Percentiles rank a stretch among this genome's conserved stretches.
These are phyloP conservation scores for Triglochin maritima DNA, from an alignment of 106 monocot genomes.

Conservation along the genomic window DNA sequence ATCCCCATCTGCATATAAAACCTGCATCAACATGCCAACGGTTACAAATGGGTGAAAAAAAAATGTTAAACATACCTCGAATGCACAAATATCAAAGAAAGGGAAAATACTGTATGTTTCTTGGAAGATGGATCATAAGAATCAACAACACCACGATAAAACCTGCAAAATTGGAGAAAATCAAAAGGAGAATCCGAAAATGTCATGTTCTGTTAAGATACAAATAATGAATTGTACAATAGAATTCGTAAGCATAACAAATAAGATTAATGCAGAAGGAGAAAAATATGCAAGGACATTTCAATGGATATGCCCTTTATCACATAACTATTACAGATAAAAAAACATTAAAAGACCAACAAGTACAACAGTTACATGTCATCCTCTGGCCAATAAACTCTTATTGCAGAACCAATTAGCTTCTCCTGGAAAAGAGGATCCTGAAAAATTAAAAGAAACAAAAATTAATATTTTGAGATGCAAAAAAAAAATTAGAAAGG, in stretches of 20 bases:
- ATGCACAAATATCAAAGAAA: neutral
- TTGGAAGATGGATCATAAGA: conserved; percentile 11
- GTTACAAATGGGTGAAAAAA: neutral
- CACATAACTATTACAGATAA: neutral
- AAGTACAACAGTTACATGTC: neutral
- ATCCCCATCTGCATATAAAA: conserved; percentile 15
- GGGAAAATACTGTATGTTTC: conserved; percentile 4
- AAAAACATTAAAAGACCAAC: neutral
- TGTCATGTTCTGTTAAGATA: neutral
- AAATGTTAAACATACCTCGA: neutral
- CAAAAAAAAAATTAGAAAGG: too few species aligned
- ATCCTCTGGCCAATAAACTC: conserved; percentile 14
- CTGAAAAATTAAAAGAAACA: neutral
- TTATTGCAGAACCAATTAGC: conserved; percentile 9
- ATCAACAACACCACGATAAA: conserved; percentile 13
- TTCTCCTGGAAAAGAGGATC: conserved; percentile 5
- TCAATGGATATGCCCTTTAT: neutral
- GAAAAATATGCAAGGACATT: neutral
- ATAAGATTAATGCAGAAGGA: neutral
- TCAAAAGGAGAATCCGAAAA: neutral
- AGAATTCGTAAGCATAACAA: neutral
- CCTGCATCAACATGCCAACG: neutral
- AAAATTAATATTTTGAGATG: too few species aligned
- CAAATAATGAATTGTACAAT: neutral
- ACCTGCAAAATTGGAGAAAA: conserved; percentile 3